Evolutionary conservation across 495 filamentous ascomycete genomes (phyloP).

Genomic region (Tuber aestivum): DNA sequence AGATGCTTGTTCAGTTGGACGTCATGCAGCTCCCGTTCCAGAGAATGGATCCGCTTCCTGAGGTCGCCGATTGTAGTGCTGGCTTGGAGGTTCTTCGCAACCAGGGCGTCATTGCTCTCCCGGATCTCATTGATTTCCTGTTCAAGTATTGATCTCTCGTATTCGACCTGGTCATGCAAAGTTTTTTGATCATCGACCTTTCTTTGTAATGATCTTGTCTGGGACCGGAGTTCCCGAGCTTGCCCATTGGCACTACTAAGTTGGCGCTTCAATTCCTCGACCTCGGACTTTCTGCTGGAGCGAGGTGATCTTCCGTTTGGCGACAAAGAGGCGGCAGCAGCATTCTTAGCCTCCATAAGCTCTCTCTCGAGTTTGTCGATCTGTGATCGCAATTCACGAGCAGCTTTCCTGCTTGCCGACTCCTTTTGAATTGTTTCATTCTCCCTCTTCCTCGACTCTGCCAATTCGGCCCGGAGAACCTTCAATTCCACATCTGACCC

Average conservation of each 20-base stretch:
- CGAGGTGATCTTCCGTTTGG: conserved; percentile 42
- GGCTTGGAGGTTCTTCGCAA: conserved; percentile 43
- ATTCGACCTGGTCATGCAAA: conserved; percentile 44
- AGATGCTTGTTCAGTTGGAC: conserved; percentile 49
- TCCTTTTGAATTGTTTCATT: conserved; percentile 59
- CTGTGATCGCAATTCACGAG: conserved; percentile 49
- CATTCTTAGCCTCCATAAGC: conserved; percentile 47
- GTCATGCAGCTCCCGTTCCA: conserved; percentile 56
- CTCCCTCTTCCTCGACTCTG: conserved; percentile 59
- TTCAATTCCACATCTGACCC: conserved; percentile 38
- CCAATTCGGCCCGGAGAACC: conserved; percentile 44
- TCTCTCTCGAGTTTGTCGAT: conserved; percentile 50
- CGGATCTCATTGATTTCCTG: conserved; percentile 43
- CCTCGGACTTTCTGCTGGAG: conserved; percentile 58
- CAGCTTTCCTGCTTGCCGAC: conserved; percentile 53
- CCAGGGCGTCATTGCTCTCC: conserved; percentile 37
- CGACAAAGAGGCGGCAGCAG: conserved; percentile 44
- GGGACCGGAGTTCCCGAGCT: conserved; percentile 53
- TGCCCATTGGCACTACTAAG: conserved; percentile 58
- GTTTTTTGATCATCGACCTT: conserved; percentile 39
- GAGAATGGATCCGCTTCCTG: conserved; percentile 52
- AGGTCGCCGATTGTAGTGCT: conserved; percentile 49
- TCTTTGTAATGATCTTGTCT: conserved; percentile 44
- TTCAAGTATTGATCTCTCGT: conserved; percentile 48
- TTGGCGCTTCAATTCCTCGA: conserved; percentile 58